A percentile compares a stretch with the other conserved stretches of the same genome.
These are phyloP conservation scores for Agaricus sinodeliciosus DNA, from an alignment of 768 basidiomycete genomes.

Conservation along the genomic window DNA sequence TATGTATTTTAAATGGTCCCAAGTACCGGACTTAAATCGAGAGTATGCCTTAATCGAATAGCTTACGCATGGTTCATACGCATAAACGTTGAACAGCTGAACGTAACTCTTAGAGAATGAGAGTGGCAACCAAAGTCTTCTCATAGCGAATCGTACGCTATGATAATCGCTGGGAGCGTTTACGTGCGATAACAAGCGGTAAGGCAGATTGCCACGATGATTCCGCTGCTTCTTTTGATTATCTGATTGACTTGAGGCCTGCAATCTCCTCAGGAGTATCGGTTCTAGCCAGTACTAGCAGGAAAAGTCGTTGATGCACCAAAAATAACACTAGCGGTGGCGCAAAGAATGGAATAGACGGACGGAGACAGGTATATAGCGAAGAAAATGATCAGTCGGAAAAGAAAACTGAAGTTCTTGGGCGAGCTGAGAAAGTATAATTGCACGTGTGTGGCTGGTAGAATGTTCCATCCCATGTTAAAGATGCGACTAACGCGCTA, in stretches of 20 bases:
- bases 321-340: not conserved
- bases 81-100: no score
- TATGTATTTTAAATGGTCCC: no score
- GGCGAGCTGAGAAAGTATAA: not conserved
- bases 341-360: not conserved
- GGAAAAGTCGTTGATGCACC: not conserved
- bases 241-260: not conserved
- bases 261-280: not conserved
- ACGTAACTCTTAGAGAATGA: not conserved
- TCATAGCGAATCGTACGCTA: not conserved
- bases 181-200: not conserved
- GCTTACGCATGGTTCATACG: no score
- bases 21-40: no score
- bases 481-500: not conserved
- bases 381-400: not conserved
- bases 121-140: not conserved
- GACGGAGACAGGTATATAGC: not conserved
- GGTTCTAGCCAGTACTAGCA: not conserved
- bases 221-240: not conserved
- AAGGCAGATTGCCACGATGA: not conserved
- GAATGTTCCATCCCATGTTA: not conserved
- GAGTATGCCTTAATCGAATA: no score
- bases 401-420: no score
- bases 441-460: not conserved
- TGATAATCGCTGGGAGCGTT: not conserved